phyloP scores from a whole-genome alignment of 352 stramenopile species.

The Phytophthora ramorum region DNA sequence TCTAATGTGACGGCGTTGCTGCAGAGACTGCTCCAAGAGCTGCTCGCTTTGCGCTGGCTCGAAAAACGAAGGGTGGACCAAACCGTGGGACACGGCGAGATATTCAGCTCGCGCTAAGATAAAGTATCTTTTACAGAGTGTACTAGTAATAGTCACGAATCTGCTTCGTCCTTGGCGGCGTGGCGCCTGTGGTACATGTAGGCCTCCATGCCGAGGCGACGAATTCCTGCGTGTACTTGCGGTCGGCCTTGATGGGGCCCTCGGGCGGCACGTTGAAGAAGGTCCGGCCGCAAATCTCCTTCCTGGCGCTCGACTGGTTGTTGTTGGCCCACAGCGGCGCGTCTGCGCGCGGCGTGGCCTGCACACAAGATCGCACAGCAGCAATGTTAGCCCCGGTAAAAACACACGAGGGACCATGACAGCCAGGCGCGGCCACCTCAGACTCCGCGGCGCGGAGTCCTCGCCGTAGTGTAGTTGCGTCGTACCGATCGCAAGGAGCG shows the following conservation, averaged over 20 bases:
- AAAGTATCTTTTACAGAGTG: slow-evolving; percentile 11
- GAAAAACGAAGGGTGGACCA: slow-evolving; percentile 15
- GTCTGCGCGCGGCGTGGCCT: slow-evolving; percentile 33
- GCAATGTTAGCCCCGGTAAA: background rate
- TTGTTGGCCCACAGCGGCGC: slow-evolving; percentile 55
- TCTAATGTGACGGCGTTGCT: background rate
- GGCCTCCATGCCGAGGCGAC: slow-evolving; percentile 62
- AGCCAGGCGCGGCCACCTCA: background rate
- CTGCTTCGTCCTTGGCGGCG: slow-evolving; percentile 5
- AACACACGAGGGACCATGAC: background rate
- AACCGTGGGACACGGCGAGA: slow-evolving; percentile 12
- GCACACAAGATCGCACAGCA: slow-evolving; percentile 22
- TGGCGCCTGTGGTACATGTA: slow-evolving; percentile 37
- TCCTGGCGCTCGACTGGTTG: slow-evolving; percentile 50
- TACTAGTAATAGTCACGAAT: slow-evolving; percentile 6
- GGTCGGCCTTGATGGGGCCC: slow-evolving; percentile 57
- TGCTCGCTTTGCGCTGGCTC: slow-evolving; percentile 3
- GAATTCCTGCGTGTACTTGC: slow-evolving; percentile 74
- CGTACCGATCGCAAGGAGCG: slow-evolving; percentile 47
- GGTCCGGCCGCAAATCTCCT: slow-evolving; percentile 48
- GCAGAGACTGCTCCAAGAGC: slow-evolving; percentile 8
- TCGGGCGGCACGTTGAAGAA: slow-evolving; percentile 63
- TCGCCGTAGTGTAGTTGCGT: slow-evolving; percentile 2
- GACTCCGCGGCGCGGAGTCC: background rate
- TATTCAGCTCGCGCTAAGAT: slow-evolving; percentile 11